Percentiles rank a stretch among this genome's conserved stretches.
phyloP scores from a whole-genome alignment of 768 basidiomycete genomes.

The Suillus paluster region DNA sequence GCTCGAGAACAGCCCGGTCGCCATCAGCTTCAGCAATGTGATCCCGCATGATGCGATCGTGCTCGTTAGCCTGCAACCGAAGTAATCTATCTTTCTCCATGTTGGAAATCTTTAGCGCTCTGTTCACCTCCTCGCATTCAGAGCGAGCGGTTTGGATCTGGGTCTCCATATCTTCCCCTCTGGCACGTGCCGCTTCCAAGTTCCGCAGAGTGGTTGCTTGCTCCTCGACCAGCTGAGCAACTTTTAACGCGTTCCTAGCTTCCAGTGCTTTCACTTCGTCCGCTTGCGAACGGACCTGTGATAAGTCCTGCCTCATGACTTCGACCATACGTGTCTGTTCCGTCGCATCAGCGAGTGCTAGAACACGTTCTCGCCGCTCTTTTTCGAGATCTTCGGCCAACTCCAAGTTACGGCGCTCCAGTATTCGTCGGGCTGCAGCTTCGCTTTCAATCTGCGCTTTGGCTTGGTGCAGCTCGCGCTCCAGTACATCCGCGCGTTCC shows the following conservation, averaged over 20 bases:
- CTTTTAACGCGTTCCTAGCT: conserved; percentile 62
- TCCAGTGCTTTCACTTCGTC: conserved; percentile 74
- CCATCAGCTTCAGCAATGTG: conserved; percentile 93
- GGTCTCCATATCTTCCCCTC: conserved; percentile 75
- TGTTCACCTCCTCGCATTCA: conserved; percentile 71
- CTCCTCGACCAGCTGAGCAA: conserved; percentile 71
- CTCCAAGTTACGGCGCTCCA: conserved; percentile 68
- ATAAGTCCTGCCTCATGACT: conserved; percentile 62
- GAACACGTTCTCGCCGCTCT: conserved; percentile 56
- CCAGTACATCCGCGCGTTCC: conserved; percentile 57
- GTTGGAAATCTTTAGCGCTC: conserved; percentile 68
- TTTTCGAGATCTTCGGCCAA: conserved; percentile 58
- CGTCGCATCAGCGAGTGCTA: conserved; percentile 69
- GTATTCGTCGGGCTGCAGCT: conserved; percentile 56
- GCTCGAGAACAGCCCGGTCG: conserved; percentile 90
- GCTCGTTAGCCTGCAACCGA: conserved; percentile 70
- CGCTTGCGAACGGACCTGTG: conserved; percentile 61
- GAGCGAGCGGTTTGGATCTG: conserved; percentile 72
- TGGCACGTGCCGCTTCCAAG: conserved; percentile 74
- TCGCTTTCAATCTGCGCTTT: conserved; percentile 70
- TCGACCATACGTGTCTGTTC: conserved; percentile 67
- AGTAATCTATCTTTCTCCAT: conserved; percentile 81
- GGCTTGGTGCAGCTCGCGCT: conserved; percentile 67
- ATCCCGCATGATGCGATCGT: conserved; percentile 74
- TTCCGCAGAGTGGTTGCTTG: conserved; percentile 72